phyloP scores from a whole-genome alignment of 805 yeast species.

The Wickerhamomyces bovis region DNA sequence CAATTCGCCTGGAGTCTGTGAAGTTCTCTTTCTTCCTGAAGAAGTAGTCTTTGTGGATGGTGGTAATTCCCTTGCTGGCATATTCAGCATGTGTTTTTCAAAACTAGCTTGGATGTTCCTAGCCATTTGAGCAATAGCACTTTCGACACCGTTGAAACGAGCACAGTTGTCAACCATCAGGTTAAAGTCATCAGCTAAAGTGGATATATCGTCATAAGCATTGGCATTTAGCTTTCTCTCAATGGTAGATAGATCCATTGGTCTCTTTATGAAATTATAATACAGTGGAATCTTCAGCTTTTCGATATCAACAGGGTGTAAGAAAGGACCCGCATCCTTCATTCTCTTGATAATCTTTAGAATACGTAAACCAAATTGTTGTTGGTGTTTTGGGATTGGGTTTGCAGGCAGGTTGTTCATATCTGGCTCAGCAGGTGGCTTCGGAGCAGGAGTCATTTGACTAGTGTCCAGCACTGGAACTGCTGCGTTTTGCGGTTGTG shows the following conservation, averaged over 20 bases:
- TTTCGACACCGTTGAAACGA: constrained; percentile 76
- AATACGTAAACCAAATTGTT: constrained; percentile 69
- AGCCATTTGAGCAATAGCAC: constrained; percentile 88
- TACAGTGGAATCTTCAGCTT: constrained; percentile 88
- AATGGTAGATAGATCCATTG: constrained; percentile 92
- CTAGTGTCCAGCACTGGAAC: constrained; percentile 1
- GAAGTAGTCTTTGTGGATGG: constrained; percentile 5
- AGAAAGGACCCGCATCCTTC: constrained; percentile 88
- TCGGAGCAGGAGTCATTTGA: constrained; percentile 56
- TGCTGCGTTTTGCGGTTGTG: neutral
- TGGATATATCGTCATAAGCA: constrained; percentile 67
- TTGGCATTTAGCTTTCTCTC: constrained; percentile 68
- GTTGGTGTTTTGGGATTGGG: constrained; percentile 81
- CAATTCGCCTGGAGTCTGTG: constrained; percentile 26
- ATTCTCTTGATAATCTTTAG: constrained; percentile 83
- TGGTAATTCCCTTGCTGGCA: constrained; percentile 62
- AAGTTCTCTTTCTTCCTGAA: constrained; percentile 18
- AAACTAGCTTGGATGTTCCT: constrained; percentile 85
- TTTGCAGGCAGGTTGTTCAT: constrained; percentile 56
- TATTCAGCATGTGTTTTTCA: constrained; percentile 85
- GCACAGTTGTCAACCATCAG: constrained; percentile 80
- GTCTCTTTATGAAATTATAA: constrained; percentile 73
- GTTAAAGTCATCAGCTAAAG: constrained; percentile 72
- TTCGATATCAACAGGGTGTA: constrained; percentile 84
- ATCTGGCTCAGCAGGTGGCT: constrained; percentile 70